Percentiles rank a stretch among this genome's conserved stretches.
These are phyloP conservation scores for Houttuynia cordata DNA, from an alignment of 164 flowering plant species.

Conservation along the genomic window DNA sequence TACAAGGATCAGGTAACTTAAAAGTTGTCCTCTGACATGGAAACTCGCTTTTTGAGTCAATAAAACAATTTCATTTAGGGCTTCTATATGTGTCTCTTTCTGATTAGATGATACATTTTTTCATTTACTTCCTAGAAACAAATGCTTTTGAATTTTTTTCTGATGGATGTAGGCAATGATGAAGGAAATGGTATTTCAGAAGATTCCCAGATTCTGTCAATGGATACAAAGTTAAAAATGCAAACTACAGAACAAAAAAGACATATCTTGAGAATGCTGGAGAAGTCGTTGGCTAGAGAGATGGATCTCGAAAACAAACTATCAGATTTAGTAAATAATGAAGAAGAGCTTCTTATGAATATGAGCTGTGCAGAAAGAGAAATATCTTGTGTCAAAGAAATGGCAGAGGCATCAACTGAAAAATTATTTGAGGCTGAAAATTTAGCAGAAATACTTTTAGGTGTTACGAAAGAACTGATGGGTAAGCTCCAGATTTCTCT, in stretches of 20 bases:
- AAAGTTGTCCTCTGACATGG: too few species aligned
- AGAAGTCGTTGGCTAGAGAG: slow-evolving; percentile 84
- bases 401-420: slow-evolving; percentile 21
- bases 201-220: slow-evolving; percentile 16
- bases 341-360: slow-evolving; percentile 46
- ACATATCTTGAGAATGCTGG: slow-evolving; percentile 64
- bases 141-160: not conserved
- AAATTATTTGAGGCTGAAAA: slow-evolving; percentile 64
- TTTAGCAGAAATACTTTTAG: slow-evolving; percentile 41
- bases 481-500: slow-evolving; percentile 41
- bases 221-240: slow-evolving; percentile 34
- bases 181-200: slow-evolving; percentile 18
- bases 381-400: slow-evolving; percentile 42
- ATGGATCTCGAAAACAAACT: slow-evolving; percentile 73
- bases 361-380: slow-evolving; percentile 37
- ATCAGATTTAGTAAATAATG: slow-evolving; percentile 36
- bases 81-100: not conserved
- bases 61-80: too few species aligned
- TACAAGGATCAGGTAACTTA: slow-evolving; percentile 36
- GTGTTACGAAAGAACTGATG: slow-evolving; percentile 49
- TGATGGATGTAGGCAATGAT: slow-evolving; percentile 28
- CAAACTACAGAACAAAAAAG: slow-evolving; percentile 62
- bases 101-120: not conserved
- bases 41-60: too few species aligned
- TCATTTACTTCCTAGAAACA: not conserved